Conservation (phyloP, 768 basidiomycete species). For the Trametes meyenii region DNA sequence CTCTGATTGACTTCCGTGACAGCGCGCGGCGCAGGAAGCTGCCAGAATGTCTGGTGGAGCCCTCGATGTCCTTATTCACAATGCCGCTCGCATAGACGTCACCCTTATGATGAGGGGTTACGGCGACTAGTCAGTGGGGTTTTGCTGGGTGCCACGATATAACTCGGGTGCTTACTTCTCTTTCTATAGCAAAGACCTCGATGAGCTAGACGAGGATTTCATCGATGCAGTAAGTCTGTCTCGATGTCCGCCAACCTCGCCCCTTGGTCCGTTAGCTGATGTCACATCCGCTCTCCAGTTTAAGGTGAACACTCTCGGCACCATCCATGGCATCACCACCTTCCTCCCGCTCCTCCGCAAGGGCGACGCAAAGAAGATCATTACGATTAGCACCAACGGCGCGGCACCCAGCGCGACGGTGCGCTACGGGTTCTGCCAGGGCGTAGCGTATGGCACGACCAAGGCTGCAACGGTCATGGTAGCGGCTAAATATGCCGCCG, state of each 20-base stretch:
- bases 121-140: no score
- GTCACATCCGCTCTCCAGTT: slow-evolving; percentile 29
- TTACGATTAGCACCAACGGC: slow-evolving; percentile 35
- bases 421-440: slow-evolving; percentile 7
- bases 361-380: slow-evolving; percentile 38
- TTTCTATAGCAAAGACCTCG: slow-evolving; percentile 1
- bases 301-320: slow-evolving; percentile 41
- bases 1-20: no score
- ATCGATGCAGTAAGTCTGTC: neutral
- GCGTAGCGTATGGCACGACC: slow-evolving; percentile 42
- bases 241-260: no score
- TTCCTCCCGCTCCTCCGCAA: slow-evolving; percentile 44
- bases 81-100: no score
- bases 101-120: no score
- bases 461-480: slow-evolving; percentile 43
- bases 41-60: slow-evolving; percentile 33
- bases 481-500: slow-evolving; percentile 40
- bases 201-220: slow-evolving; percentile 20
- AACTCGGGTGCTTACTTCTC: no score
- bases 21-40: slow-evolving; percentile 27
- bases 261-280: no score
- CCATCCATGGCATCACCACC: slow-evolving; percentile 37
- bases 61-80: slow-evolving; percentile 26
- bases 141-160: no score
- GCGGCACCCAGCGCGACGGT: slow-evolving; percentile 34